Base-by-base conservation (phyloP, 352 stramenopile genomes). In the Plasmopara muralis region DNA sequence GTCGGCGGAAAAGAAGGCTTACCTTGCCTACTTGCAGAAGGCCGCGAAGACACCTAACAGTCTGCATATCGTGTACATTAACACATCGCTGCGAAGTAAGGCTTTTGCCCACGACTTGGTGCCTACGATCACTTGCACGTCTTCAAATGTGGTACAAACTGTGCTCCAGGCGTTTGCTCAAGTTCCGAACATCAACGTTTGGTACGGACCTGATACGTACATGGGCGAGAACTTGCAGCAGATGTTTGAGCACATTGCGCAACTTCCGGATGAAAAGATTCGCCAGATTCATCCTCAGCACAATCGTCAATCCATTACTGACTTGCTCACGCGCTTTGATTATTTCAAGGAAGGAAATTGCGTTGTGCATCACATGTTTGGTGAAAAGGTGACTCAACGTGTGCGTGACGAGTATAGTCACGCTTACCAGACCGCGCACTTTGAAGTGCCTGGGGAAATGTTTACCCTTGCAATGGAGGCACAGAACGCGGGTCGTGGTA, bases 21-120 rank as follows among this genome's bases (percentile, higher is more conserved):
- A 98, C 66, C 74, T 87, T 42, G 94, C 93, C 20, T 98, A 96
- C 83, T 63, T 98, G 40, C 69, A 81, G 54, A 95, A 95, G 66
- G 85, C 85, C 6, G 68, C 84, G 8, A 82, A 95, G 66, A 95
- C 72, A 16, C 74, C 83, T 39, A 89, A 88, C 61, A 88, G 87
- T n/a, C 65, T 98, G 28, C 95, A 98, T 70, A 92, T 98, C 12
- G 88, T 98, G 49, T 98, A 98, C 80, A 98, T 98, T 66, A 98
- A 98, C 73, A 98, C 95, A 20, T 97, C 86, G 43, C 76, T 98
- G 47, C 87, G 97, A 47, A 98, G 93, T 63, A 98, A 98, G 72
- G 95, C 95, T 12, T 84, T 96, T 16, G 81, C 81, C n/a, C 86
- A 93, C 43, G 86, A 90, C 37, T 79, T 98, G 31, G 83, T 98